A percentile compares a stretch with the other conserved stretches of the same genome.
Evolutionary conservation across 2,329 filamentous ascomycete species (phyloP).

Genomic region (Coleophoma eucalyptorum): DNA sequence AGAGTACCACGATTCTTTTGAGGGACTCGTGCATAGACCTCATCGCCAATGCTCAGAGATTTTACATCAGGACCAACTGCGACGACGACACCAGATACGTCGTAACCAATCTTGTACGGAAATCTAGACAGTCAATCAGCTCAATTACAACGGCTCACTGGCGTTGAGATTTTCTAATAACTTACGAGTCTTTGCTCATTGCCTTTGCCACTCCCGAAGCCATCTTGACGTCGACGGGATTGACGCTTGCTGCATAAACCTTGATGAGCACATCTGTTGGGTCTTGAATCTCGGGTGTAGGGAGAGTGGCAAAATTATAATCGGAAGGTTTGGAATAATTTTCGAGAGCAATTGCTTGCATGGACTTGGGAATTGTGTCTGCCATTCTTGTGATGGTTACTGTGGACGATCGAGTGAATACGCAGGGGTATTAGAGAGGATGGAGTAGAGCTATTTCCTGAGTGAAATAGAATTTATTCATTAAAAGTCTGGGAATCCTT

Average conservation of each 20-base stretch:
- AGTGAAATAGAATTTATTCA: too few relatives aligned
- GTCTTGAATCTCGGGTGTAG: slow-evolving; percentile 37
- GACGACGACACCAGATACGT: slow-evolving; percentile 34
- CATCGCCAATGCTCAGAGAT: slow-evolving; percentile 33
- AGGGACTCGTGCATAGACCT: slow-evolving; percentile 32
- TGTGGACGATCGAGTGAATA: too few relatives aligned
- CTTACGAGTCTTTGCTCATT: slow-evolving; percentile 1
- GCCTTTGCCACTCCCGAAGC: slow-evolving; percentile 25
- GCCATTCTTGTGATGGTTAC: slow-evolving; percentile 8
- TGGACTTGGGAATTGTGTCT: slow-evolving; percentile 13
- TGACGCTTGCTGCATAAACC: slow-evolving; percentile 39
- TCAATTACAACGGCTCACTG: too few relatives aligned
- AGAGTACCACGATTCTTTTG: slow-evolving; percentile 27
- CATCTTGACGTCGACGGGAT: slow-evolving; percentile 38
- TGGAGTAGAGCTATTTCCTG: too few relatives aligned
- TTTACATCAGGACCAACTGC: slow-evolving; percentile 30
- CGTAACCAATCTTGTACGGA: slow-evolving; percentile 39
- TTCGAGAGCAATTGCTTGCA: slow-evolving; percentile 20
- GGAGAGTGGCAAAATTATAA: slow-evolving; percentile 35
- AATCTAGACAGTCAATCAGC: slow-evolving; percentile 23
- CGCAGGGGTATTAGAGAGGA: too few relatives aligned
- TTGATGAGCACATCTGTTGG: slow-evolving; percentile 41
- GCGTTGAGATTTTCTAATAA: not conserved
- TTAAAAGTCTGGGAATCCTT: too few relatives aligned
- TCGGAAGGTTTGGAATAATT: slow-evolving; percentile 18